Evolutionary conservation across 805 yeast species (phyloP).

Genomic region (Saturnispora besseyi): DNA sequence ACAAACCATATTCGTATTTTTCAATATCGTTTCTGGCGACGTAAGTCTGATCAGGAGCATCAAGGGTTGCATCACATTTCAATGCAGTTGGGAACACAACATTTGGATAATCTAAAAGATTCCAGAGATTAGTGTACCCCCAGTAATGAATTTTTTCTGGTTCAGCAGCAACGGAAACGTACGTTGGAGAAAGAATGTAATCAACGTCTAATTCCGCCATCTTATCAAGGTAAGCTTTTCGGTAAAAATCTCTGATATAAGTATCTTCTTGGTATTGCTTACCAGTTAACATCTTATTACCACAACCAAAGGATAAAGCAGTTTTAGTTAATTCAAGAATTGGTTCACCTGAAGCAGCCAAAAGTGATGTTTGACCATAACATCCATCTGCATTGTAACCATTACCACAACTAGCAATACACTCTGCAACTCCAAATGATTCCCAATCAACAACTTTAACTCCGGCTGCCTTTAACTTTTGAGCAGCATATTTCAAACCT

Average conservation of each 20-base stretch:
- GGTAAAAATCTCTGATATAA: slow-evolving; percentile 40
- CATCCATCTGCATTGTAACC: slow-evolving; percentile 59
- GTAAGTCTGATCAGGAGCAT: slow-evolving; percentile 30
- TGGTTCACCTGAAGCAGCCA: slow-evolving; percentile 61
- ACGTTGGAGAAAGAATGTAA: slow-evolving; percentile 52
- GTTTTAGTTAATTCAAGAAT: slow-evolving; percentile 44
- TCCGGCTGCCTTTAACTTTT: slow-evolving; percentile 46
- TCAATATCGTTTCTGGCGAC: slow-evolving; percentile 34
- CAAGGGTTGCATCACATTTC: slow-evolving; percentile 42
- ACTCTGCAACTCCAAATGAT: slow-evolving; percentile 41
- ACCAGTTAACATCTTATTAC: slow-evolving; percentile 36
- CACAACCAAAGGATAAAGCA: slow-evolving; percentile 46
- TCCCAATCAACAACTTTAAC: slow-evolving; percentile 44
- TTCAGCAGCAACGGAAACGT: slow-evolving; percentile 57
- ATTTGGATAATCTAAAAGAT: slow-evolving; percentile 58
- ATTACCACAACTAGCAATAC: slow-evolving; percentile 43
- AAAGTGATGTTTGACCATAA: slow-evolving; percentile 35
- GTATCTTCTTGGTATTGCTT: slow-evolving; percentile 41
- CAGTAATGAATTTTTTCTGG: slow-evolving; percentile 54
- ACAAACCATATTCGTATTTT: slow-evolving; percentile 26
- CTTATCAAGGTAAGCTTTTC: slow-evolving; percentile 40
- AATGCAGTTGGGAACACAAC: slow-evolving; percentile 50
- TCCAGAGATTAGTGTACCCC: slow-evolving; percentile 66
- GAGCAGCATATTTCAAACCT: slow-evolving; percentile 39
- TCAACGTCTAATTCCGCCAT: slow-evolving; percentile 47